Conservation (phyloP, 345 rosid genomes). For the Eucalyptus pauciflora region DNA sequence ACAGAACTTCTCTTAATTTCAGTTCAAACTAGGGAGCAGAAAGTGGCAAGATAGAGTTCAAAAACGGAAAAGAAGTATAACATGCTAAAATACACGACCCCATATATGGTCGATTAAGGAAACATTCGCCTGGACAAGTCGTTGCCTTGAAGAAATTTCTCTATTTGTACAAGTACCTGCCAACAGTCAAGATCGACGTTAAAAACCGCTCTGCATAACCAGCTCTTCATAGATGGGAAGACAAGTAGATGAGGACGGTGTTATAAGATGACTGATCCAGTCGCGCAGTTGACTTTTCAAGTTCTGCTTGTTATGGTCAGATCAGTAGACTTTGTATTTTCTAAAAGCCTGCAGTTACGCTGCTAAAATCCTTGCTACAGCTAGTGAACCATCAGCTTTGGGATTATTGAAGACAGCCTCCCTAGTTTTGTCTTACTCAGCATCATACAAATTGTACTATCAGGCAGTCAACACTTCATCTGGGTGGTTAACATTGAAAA, state of each 20-base stretch:
- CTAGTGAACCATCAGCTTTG: neutral
- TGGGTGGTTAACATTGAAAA: neutral
- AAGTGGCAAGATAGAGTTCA: neutral
- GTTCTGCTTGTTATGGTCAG: neutral
- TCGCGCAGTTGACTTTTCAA: neutral
- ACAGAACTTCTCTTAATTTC: neutral
- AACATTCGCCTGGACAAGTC: neutral
- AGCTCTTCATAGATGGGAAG: neutral
- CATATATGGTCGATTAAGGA: neutral
- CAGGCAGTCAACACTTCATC: neutral
- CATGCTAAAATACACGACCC: neutral
- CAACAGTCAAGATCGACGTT: neutral
- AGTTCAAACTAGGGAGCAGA: neutral
- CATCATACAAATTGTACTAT: neutral
- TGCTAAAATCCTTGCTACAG: neutral
- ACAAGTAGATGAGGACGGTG: neutral
- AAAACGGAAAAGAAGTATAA: neutral
- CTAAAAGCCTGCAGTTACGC: neutral
- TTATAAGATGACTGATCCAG: neutral
- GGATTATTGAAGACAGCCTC: neutral
- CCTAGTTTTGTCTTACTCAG: neutral
- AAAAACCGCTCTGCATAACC: neutral
- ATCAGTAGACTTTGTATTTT: neutral
- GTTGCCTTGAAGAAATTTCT: conserved; percentile 1
- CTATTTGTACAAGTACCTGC: conserved; percentile 28